Evolutionary conservation across 2,329 filamentous ascomycete genomes (phyloP).

Genomic region (Aureobasidium sp.): DNA sequence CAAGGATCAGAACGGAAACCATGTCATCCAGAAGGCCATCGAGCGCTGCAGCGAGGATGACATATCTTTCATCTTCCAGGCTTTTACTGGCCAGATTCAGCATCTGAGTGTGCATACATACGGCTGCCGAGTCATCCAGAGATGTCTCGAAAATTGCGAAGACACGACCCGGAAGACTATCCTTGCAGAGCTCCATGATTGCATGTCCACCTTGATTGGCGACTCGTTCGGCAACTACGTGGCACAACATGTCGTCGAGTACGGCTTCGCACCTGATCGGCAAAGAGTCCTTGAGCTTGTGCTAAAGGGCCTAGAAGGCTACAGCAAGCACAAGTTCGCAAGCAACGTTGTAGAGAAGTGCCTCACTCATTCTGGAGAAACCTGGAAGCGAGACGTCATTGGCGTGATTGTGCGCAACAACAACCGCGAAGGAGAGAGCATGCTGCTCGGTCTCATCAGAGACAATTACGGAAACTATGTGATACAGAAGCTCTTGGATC

Average conservation of each 20-base stretch:
- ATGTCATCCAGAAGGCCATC: conserved; percentile 92
- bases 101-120: conserved; percentile 71
- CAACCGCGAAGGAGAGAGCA: conserved; percentile 54
- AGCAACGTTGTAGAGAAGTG: conserved; percentile 97
- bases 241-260: conserved; percentile 79
- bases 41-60: conserved; percentile 69
- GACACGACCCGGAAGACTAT: conserved; percentile 64
- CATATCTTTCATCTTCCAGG: conserved; percentile 77
- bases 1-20: conserved; percentile 86
- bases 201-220: conserved; percentile 64
- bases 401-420: conserved; percentile 49
- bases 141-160: conserved; percentile 78
- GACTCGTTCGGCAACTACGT: conserved; percentile 97
- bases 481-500: conserved; percentile 73
- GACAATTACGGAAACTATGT: conserved; percentile 96
- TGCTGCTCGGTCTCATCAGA: conserved; percentile 72
- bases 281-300: conserved; percentile 67
- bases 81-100: conserved; percentile 68
- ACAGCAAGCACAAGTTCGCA: conserved; percentile 92
- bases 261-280: conserved; percentile 67
- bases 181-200: conserved; percentile 69
- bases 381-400: conserved; percentile 65
- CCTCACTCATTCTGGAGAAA: conserved; percentile 61
- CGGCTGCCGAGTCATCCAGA: conserved; percentile 87
- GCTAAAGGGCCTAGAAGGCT: conserved; percentile 60